Evolutionary conservation across 805 yeast genomes (phyloP).

Genomic region (Scheffersomyces coipomensis): DNA sequence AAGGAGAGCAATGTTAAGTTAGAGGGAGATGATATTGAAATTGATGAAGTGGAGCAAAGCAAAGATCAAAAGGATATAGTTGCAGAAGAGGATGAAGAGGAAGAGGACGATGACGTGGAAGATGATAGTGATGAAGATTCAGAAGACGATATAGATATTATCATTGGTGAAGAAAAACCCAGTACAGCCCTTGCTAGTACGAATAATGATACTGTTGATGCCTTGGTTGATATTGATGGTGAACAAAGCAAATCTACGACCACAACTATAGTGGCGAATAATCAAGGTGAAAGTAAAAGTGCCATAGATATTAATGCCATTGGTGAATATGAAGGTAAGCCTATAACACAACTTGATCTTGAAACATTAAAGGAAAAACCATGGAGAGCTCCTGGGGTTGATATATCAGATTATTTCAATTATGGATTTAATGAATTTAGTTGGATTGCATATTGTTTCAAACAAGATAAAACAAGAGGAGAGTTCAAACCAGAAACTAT

Average conservation of each 20-base stretch:
- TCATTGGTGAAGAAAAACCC: slow-evolving; percentile 48
- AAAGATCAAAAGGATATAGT: slow-evolving; percentile 37
- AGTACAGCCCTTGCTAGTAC: slow-evolving; percentile 24
- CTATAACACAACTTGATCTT: slow-evolving; percentile 76
- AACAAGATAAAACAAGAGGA: slow-evolving; percentile 77
- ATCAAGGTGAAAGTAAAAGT: slow-evolving; percentile 34
- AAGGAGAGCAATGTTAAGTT: slow-evolving; percentile 20
- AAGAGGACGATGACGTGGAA: slow-evolving; percentile 44
- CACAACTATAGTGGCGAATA: slow-evolving; percentile 34
- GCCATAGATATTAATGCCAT: slow-evolving; percentile 67
- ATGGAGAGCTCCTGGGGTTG: slow-evolving; percentile 98
- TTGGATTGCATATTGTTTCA: slow-evolving; percentile 89
- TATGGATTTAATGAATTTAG: slow-evolving; percentile 95
- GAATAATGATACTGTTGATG: slow-evolving; percentile 29
- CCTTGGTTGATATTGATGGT: slow-evolving; percentile 15
- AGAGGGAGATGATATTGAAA: slow-evolving; percentile 19
- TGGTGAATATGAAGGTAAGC: slow-evolving; percentile 75
- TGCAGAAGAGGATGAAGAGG: slow-evolving; percentile 40
- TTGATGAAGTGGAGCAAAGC: slow-evolving; percentile 13
- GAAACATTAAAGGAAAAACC: slow-evolving; percentile 90
- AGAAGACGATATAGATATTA: slow-evolving; percentile 78
- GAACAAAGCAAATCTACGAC: slow-evolving; percentile 24
- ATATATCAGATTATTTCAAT: slow-evolving; percentile 90
- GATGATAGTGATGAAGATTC: slow-evolving; percentile 48
- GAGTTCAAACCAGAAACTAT: slow-evolving; percentile 82